Percentiles rank a stretch among this genome's conserved stretches.
Evolutionary conservation across 2,329 filamentous ascomycete species (phyloP).

Genomic region (Capronia americana): DNA sequence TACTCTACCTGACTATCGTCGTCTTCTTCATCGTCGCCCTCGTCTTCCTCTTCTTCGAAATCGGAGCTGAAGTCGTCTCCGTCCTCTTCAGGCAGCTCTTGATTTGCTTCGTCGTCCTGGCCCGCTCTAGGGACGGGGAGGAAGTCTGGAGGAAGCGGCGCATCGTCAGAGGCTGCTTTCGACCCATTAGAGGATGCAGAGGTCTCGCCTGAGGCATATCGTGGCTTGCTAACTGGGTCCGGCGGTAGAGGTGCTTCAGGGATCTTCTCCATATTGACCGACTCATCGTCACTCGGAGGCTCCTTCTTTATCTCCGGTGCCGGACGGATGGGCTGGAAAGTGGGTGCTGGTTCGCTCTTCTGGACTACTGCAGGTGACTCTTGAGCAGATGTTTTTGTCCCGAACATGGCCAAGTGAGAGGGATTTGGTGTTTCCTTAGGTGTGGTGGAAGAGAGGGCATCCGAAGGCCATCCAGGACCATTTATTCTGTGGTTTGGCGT

Average conservation of each 20-base stretch:
- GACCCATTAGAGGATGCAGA: conserved; percentile 47
- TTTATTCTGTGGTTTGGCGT: conserved; percentile 42
- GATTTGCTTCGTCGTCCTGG: conserved; percentile 17
- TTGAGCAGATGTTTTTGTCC: conserved; percentile 41
- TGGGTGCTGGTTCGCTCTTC: conserved; percentile 42
- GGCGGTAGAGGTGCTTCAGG: conserved; percentile 53
- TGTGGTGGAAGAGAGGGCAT: conserved; percentile 36
- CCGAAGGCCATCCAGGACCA: conserved; percentile 41
- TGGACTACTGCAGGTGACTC: conserved; percentile 42
- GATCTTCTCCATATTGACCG: conserved; percentile 43
- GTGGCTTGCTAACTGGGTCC: conserved; percentile 54
- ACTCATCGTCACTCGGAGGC: conserved; percentile 42
- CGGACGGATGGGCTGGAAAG: conserved; percentile 36
- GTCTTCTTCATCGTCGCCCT: conserved; percentile 40
- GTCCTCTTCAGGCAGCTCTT: conserved; percentile 29
- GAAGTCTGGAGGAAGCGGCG: conserved; percentile 45
- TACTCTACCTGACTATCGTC: conserved; percentile 48
- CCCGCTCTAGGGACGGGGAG: conserved; percentile 30
- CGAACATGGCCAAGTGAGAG: conserved; percentile 44
- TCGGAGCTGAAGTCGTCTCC: conserved; percentile 47
- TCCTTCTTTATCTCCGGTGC: conserved; percentile 46
- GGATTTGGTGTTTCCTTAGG: conserved; percentile 41
- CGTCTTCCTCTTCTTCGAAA: conserved; percentile 51
- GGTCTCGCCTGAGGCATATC: conserved; percentile 56
- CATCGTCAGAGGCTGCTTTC: conserved; percentile 34